Evolutionary conservation across 1,139 yeast species (phyloP), one percentile per base, ranked within the genome.

Genomic region (Blastobotrys arbuscula): DNA sequence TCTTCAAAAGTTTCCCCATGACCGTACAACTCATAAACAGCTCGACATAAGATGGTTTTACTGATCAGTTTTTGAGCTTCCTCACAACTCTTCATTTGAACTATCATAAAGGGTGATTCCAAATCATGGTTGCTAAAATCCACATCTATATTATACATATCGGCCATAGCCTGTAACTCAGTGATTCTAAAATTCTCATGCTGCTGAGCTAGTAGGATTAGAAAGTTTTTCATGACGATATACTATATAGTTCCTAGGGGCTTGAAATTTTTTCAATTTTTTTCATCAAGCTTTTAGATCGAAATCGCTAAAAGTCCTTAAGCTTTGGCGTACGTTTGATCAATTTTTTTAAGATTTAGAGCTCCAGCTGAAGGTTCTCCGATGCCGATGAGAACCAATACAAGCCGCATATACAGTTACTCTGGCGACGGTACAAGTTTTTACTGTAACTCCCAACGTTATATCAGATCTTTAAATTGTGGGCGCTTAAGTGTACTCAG

Each of bases 21-120:
- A 0, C 95, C 96, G 85, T 94, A 89, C 10, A 88, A 70, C 61
- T 90, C 96, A 62, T 87, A 92, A 21, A 90, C 81, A 0, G 88
- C 89, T 55, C 82, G 76, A 8, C 84, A 74, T 44, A 92, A 68
- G 13, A 92, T 75, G 1, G 95, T 78, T 53, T 97, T 70, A 44
- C 73, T 69, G 37, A 90, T 72, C 59, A 89, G 73, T 43, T 75
- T 71, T 18, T 62, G 59, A 0, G 97, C 97, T 45, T 78, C 77
- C n/a, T 75, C 76, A 57, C 84, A 94, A 54, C 66, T 62, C 26
- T 77, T 77, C 39, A 92, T 68, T 24, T 79, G 75, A 1, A 90
- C 82, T 3, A 79, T 69, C 54, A 90, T 61, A 61, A 88, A 90
- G 1, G 98, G 98, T 31, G 64, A 57, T 20, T 71, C 67, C 43